Evolutionary conservation across 2,329 filamentous ascomycete genomes (phyloP), one percentile per base, ranked within the genome.

Genomic region (Thielaviopsis punctulata): DNA sequence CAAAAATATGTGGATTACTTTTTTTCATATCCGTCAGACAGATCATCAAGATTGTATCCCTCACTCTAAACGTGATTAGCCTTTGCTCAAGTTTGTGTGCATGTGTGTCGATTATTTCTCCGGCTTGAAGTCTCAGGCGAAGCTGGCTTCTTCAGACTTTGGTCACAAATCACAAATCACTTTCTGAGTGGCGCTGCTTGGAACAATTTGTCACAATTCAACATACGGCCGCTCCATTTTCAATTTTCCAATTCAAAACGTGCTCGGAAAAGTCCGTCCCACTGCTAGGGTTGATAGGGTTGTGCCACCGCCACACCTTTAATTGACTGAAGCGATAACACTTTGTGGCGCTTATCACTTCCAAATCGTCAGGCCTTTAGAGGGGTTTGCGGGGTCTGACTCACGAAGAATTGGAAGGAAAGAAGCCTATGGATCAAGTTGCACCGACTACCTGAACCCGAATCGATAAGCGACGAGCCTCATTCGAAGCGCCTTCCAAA

Each of bases 331-430:
- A 10, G 1, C 19, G 36, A 44, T 44, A 33, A 30, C 21, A 18
- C 6, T 4, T 12, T 48, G 51, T 53, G 51, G 51, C 51, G 51
- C 9, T 44, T 21, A 52, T 33, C 51, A n/a, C 21, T 44, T 19
- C 23, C 25, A 53, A 36, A 36, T 36, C 30, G 30, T 36, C 30
- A 36, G 30, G 30, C 30, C 43, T 45, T 22, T 43, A 51, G 33
- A 48, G 51, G 48, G 52, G 52, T 43, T 30, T 53, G 48, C 48
- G 52, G 52, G 52, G 52, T 54, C 48, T 54, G 52, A 54, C 43
- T 54, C 52, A 54, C 25, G 48, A 49, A 36, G 30, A 25, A 13
- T 1, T 10, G 36, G 10, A 8, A n/a, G 21, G 7, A 49, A 43
- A 18, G 48, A n/a, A 18, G 22, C 22, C 22, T 46, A 15, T 46